Percentiles rank a stretch among this genome's conserved stretches.
Evolutionary conservation across 2,329 filamentous ascomycete species (phyloP).

Genomic region (Ophiostoma novo-ulmi): DNA sequence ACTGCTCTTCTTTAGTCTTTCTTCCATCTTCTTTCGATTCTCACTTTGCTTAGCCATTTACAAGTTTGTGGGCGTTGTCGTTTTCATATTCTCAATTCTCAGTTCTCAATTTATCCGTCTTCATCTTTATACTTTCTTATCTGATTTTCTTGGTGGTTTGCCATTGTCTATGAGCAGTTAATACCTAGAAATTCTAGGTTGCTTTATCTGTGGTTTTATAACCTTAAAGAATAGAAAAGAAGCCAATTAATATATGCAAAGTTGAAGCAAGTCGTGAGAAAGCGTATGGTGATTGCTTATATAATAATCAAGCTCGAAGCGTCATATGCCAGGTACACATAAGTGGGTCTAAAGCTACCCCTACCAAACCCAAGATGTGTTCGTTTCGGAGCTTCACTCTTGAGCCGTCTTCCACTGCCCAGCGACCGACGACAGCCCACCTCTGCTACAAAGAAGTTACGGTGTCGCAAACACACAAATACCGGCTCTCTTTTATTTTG

Average conservation of each 20-base stretch:
- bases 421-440: neutral
- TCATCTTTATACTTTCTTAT: neutral
- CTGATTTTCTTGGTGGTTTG: neutral
- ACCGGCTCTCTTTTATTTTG: neutral
- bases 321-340: neutral
- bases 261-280: too few species aligned
- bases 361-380: constrained; percentile 18
- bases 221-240: too few species aligned
- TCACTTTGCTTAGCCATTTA: neutral
- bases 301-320: too few species aligned
- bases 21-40: neutral
- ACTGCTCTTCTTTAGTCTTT: neutral
- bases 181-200: too few species aligned
- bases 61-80: neutral
- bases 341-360: constrained; percentile 13
- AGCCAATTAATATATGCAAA: too few species aligned
- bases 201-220: too few species aligned
- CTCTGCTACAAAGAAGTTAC: neutral
- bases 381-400: constrained; percentile 15
- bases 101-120: neutral
- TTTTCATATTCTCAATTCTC: neutral
- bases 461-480: neutral
- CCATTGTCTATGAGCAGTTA: too few species aligned
- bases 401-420: neutral
- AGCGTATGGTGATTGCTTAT: too few species aligned